phyloP scores from a whole-genome alignment of 306 rosid species.

The Castanopsis chinensis region DNA sequence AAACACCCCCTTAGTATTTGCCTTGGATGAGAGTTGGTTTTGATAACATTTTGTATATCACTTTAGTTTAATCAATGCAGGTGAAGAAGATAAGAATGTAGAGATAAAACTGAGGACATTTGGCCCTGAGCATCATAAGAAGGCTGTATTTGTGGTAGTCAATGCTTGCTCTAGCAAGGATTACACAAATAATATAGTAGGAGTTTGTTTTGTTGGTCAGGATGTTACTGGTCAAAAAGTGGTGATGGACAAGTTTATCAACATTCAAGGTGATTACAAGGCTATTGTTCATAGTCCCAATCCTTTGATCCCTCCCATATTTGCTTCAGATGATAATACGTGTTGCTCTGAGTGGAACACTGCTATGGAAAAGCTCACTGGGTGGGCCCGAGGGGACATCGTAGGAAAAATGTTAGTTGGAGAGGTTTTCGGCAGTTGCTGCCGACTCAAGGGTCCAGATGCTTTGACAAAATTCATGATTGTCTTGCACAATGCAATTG shows the following conservation, averaged over 20 bases:
- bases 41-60: conserved; percentile 27
- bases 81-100: conserved; percentile 93
- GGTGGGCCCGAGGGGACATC: conserved; percentile 72
- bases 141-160: conserved; percentile 80
- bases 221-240: conserved; percentile 92
- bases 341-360: conserved; percentile 98
- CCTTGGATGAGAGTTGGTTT: conserved; percentile 26
- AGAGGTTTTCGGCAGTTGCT: conserved; percentile 89
- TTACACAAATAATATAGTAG: conserved; percentile 74
- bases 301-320: conserved; percentile 96
- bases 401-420: conserved; percentile 92
- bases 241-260: conserved; percentile 93
- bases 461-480: conserved; percentile 89
- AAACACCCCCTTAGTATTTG: too few relatives aligned
- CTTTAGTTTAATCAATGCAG: conserved; percentile 60
- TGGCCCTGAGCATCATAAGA: conserved; percentile 56
- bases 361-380: conserved; percentile 96
- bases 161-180: conserved; percentile 99
- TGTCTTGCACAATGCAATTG: conserved; percentile 89
- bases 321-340: conserved; percentile 93
- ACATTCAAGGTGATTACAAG: conserved; percentile 97
- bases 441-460: conserved; percentile 87
- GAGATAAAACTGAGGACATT: conserved; percentile 92
- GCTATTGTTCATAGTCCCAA: conserved; percentile 93
- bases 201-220: conserved; percentile 99